phyloP scores from a whole-genome alignment of 2,329 filamentous ascomycete species.

The Exophiala sideris region DNA sequence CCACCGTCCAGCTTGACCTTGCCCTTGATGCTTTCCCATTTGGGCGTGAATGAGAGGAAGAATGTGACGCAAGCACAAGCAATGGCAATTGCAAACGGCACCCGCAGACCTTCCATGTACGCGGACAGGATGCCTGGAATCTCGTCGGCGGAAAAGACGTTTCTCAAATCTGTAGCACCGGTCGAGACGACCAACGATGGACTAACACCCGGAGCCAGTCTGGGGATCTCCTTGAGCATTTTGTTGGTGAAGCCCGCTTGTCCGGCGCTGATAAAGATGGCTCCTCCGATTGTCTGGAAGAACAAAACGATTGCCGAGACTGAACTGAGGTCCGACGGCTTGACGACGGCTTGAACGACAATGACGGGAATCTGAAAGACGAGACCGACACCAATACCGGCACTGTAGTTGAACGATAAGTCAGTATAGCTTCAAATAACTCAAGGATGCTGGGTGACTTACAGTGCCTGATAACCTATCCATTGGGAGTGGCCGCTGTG shows the following conservation, averaged over 20 bases:
- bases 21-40: slow-evolving; percentile 29
- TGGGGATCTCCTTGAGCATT: slow-evolving; percentile 29
- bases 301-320: slow-evolving; percentile 31
- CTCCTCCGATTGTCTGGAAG: slow-evolving; percentile 33
- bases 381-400: slow-evolving; percentile 32
- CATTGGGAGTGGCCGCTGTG: slow-evolving; percentile 31
- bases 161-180: slow-evolving; percentile 34
- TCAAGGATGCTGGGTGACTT: too few species aligned
- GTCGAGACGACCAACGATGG: slow-evolving; percentile 29
- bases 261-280: slow-evolving; percentile 33
- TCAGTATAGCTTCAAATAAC: too few species aligned
- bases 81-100: slow-evolving; percentile 27
- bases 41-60: slow-evolving; percentile 22
- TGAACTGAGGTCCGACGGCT: slow-evolving; percentile 30
- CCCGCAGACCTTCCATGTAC: slow-evolving; percentile 34
- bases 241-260: slow-evolving; percentile 36
- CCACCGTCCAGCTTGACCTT: slow-evolving; percentile 22
- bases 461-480: slow-evolving; percentile 39
- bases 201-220: slow-evolving; percentile 29
- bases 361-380: slow-evolving; percentile 32
- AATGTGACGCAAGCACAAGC: slow-evolving; percentile 23
- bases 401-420: not conserved
- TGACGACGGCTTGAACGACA: slow-evolving; percentile 29
- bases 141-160: slow-evolving; percentile 28
- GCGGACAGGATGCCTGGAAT: slow-evolving; percentile 31